Evolutionary conservation across 371 early-diverging fungal genomes (phyloP).

Genomic region (Mucor sp.): DNA sequence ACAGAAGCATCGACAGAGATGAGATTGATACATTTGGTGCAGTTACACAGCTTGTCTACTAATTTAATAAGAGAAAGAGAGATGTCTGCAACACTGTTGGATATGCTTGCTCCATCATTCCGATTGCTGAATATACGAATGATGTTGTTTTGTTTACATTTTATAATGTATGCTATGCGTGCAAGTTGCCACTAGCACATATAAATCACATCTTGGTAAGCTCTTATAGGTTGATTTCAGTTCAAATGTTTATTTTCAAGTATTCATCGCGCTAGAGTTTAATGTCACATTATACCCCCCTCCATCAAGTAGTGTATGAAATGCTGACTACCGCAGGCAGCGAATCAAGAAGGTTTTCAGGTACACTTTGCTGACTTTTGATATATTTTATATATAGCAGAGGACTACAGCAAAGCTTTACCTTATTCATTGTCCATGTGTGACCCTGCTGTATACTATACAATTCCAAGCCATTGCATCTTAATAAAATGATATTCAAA

Average conservation of each 20-base stretch:
- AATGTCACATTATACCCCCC: background rate
- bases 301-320: background rate
- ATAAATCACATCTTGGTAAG: background rate
- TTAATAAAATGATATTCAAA: no score
- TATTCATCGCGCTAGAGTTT: background rate
- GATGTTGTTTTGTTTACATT: constrained; percentile 4
- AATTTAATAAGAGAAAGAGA: background rate
- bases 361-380: no score
- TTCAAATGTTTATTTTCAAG: background rate
- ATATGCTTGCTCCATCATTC: background rate
- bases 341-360: no score
- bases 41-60: constrained; percentile 1
- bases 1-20: no score
- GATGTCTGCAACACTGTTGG: background rate
- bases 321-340: no score
- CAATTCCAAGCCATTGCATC: no score
- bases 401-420: background rate
- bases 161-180: background rate
- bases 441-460: background rate
- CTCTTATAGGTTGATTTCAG: background rate
- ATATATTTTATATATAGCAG: no score
- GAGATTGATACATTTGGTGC: no score
- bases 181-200: background rate
- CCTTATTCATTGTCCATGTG: background rate
- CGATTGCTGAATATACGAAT: background rate